phyloP scores from a whole-genome alignment of 345 rosid genomes.

The Excoecaria agallocha region DNA sequence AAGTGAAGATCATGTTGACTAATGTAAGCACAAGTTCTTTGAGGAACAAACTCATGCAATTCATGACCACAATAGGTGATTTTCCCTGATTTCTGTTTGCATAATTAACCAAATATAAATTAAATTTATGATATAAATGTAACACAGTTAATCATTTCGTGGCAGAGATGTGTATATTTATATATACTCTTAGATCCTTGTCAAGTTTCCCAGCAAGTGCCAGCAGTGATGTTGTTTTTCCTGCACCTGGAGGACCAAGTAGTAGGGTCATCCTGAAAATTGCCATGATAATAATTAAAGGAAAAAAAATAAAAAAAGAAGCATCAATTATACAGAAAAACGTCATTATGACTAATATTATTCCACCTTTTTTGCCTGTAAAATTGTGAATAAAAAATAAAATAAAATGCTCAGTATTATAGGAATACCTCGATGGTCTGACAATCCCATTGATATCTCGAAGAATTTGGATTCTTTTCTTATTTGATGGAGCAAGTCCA shows the following conservation, averaged over 20 bases:
- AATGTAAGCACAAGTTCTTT: conserved; percentile 47
- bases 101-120: neutral
- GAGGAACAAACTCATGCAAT: conserved; percentile 43
- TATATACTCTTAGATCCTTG: conserved; percentile 48
- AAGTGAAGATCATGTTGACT: conserved; percentile 45
- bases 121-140: neutral
- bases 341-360: too few species aligned
- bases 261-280: conserved; percentile 73
- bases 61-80: conserved; percentile 47
- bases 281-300: neutral
- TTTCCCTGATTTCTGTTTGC: conserved; percentile 36
- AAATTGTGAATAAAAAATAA: neutral
- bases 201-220: conserved; percentile 82
- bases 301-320: too few species aligned
- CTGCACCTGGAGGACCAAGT: conserved; percentile 89
- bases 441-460: conserved; percentile 61
- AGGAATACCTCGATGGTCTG: conserved; percentile 74
- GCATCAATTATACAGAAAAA: neutral
- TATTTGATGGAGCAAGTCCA: conserved; percentile 66
- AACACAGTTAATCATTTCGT: neutral
- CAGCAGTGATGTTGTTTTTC: conserved; percentile 74
- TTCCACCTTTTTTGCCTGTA: neutral
- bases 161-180: neutral
- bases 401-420: neutral
- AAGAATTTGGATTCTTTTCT: conserved; percentile 69